Evolutionary conservation across 2,329 filamentous ascomycete genomes (phyloP), one percentile per base, ranked within the genome.

Genomic region (Madurella mycetomatis): DNA sequence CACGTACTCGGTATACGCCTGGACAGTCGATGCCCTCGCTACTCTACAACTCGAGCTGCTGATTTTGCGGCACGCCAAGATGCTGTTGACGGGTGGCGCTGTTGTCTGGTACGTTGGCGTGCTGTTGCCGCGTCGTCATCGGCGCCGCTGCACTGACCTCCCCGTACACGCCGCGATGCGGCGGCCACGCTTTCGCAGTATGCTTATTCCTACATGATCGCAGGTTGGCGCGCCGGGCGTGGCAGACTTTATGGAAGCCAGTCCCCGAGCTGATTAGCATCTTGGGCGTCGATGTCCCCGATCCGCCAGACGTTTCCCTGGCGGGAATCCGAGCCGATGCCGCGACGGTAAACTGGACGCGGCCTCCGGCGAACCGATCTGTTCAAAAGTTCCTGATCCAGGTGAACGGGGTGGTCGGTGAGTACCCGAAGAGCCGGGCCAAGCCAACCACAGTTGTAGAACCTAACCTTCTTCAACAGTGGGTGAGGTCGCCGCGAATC

Each of bases 281-380:
- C 47, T 84, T 99, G 46, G 92, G 92, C 56, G 86, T 97, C 68
- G 94, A 99, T 67, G 92, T 99, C 49, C 94, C 94, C 57, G 86
- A 91, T 59, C 81, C 90, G 19, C 94, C 94, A 49, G 85, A 92
- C 67, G 88, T 97, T 41, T 95, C 91, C 49, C 83, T 99, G 34
- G 90, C 92, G 52, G 90, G 88, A 59, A 94, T 99, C 64, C 88
- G 87, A 62, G 81, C 89, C 30, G 89, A 95, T 69, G 89, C 91
- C 53, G 88, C 95, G 32, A 88, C 92, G 31, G 79, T 99, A 42
- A 91, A 92, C 70, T 99, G 94, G 94, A 90, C 91, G 58, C 82
- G 86, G 56, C 86, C 89, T 0, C 82, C 77, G 2, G 70, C 74
- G 42, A 82, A 80, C 58, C 79, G 82, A 40, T 80, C 88, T 2